Conservation (phyloP, 2,329 filamentous ascomycete species). For the Elsinoe ampelina region DNA sequence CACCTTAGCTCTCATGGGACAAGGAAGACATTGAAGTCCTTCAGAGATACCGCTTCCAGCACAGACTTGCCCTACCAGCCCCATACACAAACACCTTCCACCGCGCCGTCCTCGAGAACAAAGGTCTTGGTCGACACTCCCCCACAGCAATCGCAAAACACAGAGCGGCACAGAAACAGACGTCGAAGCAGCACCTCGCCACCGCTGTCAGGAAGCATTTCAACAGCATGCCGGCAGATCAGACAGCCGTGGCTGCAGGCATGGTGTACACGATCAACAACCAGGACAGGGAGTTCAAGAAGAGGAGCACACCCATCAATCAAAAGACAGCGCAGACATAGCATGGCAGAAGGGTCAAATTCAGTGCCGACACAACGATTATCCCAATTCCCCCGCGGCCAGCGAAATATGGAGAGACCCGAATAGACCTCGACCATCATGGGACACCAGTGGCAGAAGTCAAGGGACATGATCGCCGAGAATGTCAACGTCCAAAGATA, state of each 20-base stretch:
- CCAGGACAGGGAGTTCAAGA: slow-evolving; percentile 36
- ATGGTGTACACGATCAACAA: slow-evolving; percentile 62
- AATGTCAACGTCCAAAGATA: no score
- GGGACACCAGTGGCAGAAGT: no score
- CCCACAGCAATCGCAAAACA: slow-evolving; percentile 31
- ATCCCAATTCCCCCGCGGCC: no score
- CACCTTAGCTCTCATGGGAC: background rate
- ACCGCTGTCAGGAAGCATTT: slow-evolving; percentile 71
- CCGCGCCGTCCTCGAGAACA: slow-evolving; percentile 41
- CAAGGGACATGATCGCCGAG: no score
- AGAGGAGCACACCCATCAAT: background rate
- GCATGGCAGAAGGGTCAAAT: background rate
- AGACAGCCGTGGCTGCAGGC: slow-evolving; percentile 74
- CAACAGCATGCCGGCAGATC: slow-evolving; percentile 66
- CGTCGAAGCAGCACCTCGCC: slow-evolving; percentile 60
- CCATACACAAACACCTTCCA: slow-evolving; percentile 50
- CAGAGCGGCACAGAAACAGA: slow-evolving; percentile 42
- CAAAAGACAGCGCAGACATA: background rate
- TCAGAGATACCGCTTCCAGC: slow-evolving; percentile 64
- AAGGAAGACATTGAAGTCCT: slow-evolving; percentile 36
- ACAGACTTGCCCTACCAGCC: slow-evolving; percentile 60
- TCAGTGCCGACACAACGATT: background rate
- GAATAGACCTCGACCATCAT: no score
- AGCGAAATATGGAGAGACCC: background rate
- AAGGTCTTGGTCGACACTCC: slow-evolving; percentile 58